These are phyloP conservation scores for Boletellus ananiceps DNA, from an alignment of 768 basidiomycete species.

Conservation along the genomic window DNA sequence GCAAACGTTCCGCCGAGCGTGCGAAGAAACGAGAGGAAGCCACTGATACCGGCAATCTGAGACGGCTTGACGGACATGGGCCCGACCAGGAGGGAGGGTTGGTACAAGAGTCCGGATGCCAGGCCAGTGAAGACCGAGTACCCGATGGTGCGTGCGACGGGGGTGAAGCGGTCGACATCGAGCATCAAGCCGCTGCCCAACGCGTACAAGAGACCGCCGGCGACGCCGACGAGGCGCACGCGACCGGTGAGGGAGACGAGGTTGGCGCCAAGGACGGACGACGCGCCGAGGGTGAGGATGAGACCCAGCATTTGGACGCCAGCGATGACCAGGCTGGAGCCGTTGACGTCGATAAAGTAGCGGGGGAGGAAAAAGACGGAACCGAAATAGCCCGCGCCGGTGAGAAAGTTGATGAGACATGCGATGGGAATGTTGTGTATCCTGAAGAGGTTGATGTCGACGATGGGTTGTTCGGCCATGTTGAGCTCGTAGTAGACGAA, in stretches of 20 bases:
- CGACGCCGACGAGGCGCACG: conserved; percentile 29
- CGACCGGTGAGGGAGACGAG: conserved; percentile 30
- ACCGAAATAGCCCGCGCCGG: conserved; percentile 36
- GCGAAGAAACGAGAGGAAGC: conserved; percentile 33
- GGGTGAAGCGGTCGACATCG: conserved; percentile 28
- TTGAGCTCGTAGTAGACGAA: conserved; percentile 35
- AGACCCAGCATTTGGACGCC: conserved; percentile 35
- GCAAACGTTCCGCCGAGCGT: conserved; percentile 34
- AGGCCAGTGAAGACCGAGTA: conserved; percentile 30
- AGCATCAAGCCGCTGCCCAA: conserved; percentile 32
- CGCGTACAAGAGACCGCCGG: conserved; percentile 31
- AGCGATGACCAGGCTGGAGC: conserved; percentile 29
- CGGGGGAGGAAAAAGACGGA: conserved; percentile 37
- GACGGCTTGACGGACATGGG: conserved; percentile 33
- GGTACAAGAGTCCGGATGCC: conserved; percentile 32
- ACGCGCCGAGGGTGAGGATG: conserved; percentile 31
- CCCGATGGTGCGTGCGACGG: conserved; percentile 26
- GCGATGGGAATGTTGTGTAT: conserved; percentile 34
- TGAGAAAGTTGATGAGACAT: conserved; percentile 36
- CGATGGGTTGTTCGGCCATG: conserved; percentile 30
- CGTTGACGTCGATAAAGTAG: conserved; percentile 36
- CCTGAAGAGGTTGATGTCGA: conserved; percentile 31
- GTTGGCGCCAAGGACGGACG: conserved; percentile 34
- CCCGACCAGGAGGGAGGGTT: conserved; percentile 34
- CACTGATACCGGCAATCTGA: conserved; percentile 34